Base-by-base conservation (phyloP, 257 asterid species). In the Catharanthus roseus region DNA sequence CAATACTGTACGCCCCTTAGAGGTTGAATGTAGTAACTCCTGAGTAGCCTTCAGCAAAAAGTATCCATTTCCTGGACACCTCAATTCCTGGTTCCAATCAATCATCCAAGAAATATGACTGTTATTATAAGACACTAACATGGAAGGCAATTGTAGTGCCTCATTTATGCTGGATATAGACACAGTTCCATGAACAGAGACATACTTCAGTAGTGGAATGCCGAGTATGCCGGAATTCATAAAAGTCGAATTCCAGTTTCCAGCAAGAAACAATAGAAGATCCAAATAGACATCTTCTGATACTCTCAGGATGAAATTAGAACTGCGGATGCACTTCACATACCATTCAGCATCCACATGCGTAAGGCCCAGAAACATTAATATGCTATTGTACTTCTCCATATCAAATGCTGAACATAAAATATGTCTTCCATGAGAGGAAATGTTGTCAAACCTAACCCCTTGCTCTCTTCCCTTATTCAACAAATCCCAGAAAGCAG, bases 321-420 rank as follows among this genome's bases (percentile, higher is more conserved):
- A 74, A 71, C 85, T 81, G 58, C 47, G 70, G 66, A 81, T 68
- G 60, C 82, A 81, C 67, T 64, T 81, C 6, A 76, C 72, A 49
- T 81, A 81, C 85, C 85, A 81, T 65, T 69, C 82, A 71, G 28
- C 61, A 47, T 77, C 72, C 9, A 81, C 85, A 4, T 54, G 34
- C 21, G 71, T 55, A 38, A 81, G 67, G 44, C 53, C 85, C 75
- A 81, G 65, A 71, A 81, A 81, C 33, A 24, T 42, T 24, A 81
- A 60, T 19, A 81, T 38, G 61, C 74, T 24, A 56, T 50, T 6
- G 61, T 74, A 71, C 73, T 47, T 34, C 51, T 57, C 67, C 50
- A 6, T 34, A 34, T 81, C 82, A 68, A 77, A 75, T 28, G 68
- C 67, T 63, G 78, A 81, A 53, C 76, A 62, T 33, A 81, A 36